phyloP scores from a whole-genome alignment of 495 filamentous ascomycete genomes.

The Alectoria sarmentosa region DNA sequence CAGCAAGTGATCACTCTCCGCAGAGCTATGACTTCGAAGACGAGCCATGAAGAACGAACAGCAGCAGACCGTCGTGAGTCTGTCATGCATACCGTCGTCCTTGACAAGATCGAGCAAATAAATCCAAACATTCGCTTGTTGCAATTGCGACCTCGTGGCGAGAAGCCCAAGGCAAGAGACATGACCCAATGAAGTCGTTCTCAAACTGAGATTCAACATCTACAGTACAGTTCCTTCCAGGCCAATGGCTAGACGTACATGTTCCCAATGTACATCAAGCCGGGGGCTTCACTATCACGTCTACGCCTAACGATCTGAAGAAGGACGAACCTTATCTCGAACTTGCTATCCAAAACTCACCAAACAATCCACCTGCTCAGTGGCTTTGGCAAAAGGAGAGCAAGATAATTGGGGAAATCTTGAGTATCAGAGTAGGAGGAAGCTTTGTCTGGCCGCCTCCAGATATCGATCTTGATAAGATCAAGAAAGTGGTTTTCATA shows the following conservation, averaged over 20 bases:
- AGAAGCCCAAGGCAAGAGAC: constrained; percentile 19
- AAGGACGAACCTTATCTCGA: constrained; percentile 48
- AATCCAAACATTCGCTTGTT: constrained; percentile 46
- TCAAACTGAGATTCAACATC: constrained; percentile 15
- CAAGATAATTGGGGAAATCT: constrained; percentile 48
- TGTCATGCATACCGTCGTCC: constrained; percentile 42
- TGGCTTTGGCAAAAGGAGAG: constrained; percentile 60
- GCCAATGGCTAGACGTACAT: constrained; percentile 82
- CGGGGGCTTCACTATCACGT: constrained; percentile 28
- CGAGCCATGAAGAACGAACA: constrained; percentile 55
- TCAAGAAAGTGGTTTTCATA: constrained; percentile 60
- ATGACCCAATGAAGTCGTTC: background rate
- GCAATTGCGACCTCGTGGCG: constrained; percentile 33
- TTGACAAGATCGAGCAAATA: constrained; percentile 42
- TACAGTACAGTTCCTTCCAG: constrained; percentile 58
- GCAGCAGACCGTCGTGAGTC: constrained; percentile 62
- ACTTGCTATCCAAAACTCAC: constrained; percentile 63
- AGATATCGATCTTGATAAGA: constrained; percentile 30
- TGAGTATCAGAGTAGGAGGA: constrained; percentile 68
- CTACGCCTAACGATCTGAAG: constrained; percentile 21
- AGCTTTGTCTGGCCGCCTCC: constrained; percentile 70
- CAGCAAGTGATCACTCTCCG: background rate
- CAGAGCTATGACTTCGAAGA: constrained; percentile 5
- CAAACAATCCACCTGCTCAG: constrained; percentile 59
- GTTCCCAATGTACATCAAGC: constrained; percentile 21